A percentile compares a stretch with the other conserved stretches of the same genome.
phyloP scores from a whole-genome alignment of 2,329 filamentous ascomycete genomes.

The Fusarium sp. region DNA sequence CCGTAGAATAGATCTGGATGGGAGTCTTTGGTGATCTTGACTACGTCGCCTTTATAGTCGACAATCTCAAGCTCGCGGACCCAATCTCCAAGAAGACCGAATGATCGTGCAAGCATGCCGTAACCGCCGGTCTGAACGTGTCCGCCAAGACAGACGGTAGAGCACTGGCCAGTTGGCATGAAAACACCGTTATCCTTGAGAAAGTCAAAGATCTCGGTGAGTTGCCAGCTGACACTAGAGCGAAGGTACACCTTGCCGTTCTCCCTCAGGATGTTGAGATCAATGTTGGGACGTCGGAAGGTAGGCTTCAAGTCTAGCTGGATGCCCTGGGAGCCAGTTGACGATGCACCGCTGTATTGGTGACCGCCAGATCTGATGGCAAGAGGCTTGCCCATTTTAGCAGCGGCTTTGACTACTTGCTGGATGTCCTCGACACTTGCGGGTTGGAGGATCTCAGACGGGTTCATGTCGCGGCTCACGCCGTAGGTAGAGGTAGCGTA shows the following conservation, averaged over 20 bases:
- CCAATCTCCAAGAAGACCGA: constrained; percentile 64
- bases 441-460: constrained; percentile 55
- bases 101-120: constrained; percentile 57
- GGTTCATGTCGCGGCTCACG: constrained; percentile 53
- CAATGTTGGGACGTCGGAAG: constrained; percentile 39
- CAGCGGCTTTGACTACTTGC: constrained; percentile 51
- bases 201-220: constrained; percentile 55
- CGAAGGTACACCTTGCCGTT: constrained; percentile 49
- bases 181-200: constrained; percentile 53
- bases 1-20: constrained; percentile 68
- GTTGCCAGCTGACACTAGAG: constrained; percentile 52
- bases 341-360: constrained; percentile 59
- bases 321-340: constrained; percentile 54
- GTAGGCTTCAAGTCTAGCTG: constrained; percentile 55
- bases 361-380: constrained; percentile 58
- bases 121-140: constrained; percentile 59
- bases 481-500: constrained; percentile 56
- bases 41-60: constrained; percentile 54
- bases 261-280: constrained; percentile 22
- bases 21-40: constrained; percentile 55
- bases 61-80: constrained; percentile 59
- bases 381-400: constrained; percentile 50
- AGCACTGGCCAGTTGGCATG: constrained; percentile 57
- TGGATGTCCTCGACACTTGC: constrained; percentile 54
- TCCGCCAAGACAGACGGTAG: constrained; percentile 55